phyloP scores from a whole-genome alignment of 208 protist species.

The Naegleria lovaniensis region DNA sequence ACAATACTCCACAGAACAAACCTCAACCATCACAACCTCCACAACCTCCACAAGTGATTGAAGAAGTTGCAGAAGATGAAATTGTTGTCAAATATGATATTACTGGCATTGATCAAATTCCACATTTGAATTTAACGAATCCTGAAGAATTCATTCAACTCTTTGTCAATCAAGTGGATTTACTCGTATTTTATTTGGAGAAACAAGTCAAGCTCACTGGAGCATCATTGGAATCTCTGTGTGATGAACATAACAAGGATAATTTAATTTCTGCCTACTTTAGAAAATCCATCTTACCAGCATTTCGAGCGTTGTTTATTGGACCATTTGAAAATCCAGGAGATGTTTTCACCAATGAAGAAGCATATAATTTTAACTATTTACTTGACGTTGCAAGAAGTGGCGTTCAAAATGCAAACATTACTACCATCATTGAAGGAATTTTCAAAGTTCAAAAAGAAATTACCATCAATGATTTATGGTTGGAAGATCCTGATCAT shows the following conservation, averaged over 20 bases:
- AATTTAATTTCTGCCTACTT: background rate
- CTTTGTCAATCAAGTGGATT: background rate
- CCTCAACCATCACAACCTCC: background rate
- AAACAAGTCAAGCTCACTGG: background rate
- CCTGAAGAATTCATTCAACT: background rate
- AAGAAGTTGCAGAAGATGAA: background rate
- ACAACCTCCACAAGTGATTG: background rate
- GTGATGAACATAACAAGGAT: background rate
- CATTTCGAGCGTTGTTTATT: background rate
- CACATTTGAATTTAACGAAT: background rate
- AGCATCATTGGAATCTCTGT: background rate
- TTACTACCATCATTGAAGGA: background rate
- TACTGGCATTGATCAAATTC: background rate
- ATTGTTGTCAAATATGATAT: background rate
- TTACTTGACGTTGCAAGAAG: background rate
- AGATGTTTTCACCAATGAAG: background rate
- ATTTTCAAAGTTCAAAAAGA: background rate
- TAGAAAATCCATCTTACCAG: background rate
- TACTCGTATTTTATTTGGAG: background rate
- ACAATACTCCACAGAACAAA: background rate
- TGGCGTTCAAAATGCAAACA: background rate
- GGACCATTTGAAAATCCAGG: background rate
- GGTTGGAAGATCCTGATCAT: background rate
- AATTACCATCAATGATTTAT: background rate
- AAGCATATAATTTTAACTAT: background rate